Percentiles rank a stretch among this genome's conserved stretches.
These are phyloP conservation scores for Malus hybrid DNA, from an alignment of 331 rosid genomes.

Conservation along the genomic window DNA sequence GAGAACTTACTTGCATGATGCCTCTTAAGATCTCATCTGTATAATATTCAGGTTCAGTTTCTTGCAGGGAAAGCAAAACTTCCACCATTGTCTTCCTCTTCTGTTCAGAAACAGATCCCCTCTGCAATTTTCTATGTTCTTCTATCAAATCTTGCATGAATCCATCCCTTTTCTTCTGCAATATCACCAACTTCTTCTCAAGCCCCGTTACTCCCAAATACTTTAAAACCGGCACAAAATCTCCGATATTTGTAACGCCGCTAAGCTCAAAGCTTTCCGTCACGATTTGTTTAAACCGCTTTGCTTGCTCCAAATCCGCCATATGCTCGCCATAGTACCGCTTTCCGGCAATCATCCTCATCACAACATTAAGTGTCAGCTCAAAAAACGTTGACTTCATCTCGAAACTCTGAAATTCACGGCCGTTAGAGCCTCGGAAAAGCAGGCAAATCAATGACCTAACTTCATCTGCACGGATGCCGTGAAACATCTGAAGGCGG, in stretches of 20 bases:
- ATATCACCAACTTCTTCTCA: slow-evolving; percentile 5
- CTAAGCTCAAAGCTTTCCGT: background rate
- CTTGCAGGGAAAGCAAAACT: slow-evolving; percentile 22
- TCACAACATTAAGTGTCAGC: slow-evolving; percentile 17
- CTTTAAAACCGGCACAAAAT: slow-evolving; percentile 1
- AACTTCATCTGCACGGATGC: slow-evolving; percentile 12
- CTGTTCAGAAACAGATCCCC: background rate
- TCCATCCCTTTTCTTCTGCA: slow-evolving; percentile 7
- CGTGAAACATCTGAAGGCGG: slow-evolving; percentile 3
- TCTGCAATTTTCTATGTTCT: background rate
- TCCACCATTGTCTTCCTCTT: slow-evolving; percentile 22
- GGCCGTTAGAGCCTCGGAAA: background rate
- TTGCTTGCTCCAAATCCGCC: slow-evolving; percentile 8
- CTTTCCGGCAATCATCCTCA: slow-evolving; percentile 29
- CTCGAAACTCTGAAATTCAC: slow-evolving; percentile 1
- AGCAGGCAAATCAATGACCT: slow-evolving; percentile 2
- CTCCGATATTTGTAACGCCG: slow-evolving; percentile 3
- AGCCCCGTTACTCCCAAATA: background rate
- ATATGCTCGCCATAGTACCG: slow-evolving; percentile 2
- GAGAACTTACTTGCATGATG: slow-evolving; percentile 8
- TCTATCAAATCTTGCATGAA: slow-evolving; percentile 17
- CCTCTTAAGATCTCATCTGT: slow-evolving; percentile 23
- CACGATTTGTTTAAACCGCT: background rate
- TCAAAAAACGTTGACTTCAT: slow-evolving; percentile 11
- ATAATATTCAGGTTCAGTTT: slow-evolving; percentile 31